Percentiles rank a stretch among this genome's conserved stretches.
Evolutionary conservation across 2,329 filamentous ascomycete genomes (phyloP).

Genomic region (Monosporascus sp.): DNA sequence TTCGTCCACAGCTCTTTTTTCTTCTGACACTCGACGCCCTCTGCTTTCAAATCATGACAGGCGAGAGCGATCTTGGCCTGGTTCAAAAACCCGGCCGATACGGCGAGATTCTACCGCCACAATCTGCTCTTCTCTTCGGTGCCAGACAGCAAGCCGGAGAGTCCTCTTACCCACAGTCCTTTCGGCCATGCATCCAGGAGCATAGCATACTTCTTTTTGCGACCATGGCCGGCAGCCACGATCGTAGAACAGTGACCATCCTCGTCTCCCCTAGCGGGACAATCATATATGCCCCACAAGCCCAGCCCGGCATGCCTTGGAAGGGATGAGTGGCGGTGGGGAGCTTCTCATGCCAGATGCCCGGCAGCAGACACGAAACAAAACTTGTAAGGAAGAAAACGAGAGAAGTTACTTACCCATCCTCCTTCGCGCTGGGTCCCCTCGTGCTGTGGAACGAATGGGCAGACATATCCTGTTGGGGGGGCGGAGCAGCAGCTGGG

Average conservation of each 20-base stretch:
- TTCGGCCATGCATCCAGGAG: constrained; percentile 6
- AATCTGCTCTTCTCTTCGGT: constrained; percentile 15
- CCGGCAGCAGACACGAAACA: constrained; percentile 6
- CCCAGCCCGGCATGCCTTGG: not conserved
- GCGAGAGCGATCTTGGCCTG: constrained; percentile 18
- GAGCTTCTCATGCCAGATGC: constrained; percentile 10
- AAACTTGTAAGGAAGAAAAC: constrained; percentile 12
- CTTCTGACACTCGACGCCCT: constrained; percentile 18
- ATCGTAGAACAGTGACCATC: not conserved
- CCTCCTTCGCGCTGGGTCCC: constrained; percentile 77
- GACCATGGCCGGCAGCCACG: not conserved
- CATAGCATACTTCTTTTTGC: not conserved
- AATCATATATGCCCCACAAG: not conserved
- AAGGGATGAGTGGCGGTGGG: not conserved
- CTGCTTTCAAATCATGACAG: constrained; percentile 17
- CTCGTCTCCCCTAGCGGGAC: not conserved
- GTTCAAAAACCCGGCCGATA: constrained; percentile 20
- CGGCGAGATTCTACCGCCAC: constrained; percentile 17
- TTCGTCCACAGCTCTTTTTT: constrained; percentile 12
- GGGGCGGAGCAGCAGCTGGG: constrained; percentile 19
- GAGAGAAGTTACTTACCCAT: constrained; percentile 66
- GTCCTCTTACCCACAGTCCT: constrained; percentile 17
- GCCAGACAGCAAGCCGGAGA: constrained; percentile 18
- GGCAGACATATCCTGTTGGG: constrained; percentile 30
- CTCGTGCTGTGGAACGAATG: constrained; percentile 29